Conservation (phyloP, 139 green algal genomes). For the Yamagishiella unicocca region DNA sequence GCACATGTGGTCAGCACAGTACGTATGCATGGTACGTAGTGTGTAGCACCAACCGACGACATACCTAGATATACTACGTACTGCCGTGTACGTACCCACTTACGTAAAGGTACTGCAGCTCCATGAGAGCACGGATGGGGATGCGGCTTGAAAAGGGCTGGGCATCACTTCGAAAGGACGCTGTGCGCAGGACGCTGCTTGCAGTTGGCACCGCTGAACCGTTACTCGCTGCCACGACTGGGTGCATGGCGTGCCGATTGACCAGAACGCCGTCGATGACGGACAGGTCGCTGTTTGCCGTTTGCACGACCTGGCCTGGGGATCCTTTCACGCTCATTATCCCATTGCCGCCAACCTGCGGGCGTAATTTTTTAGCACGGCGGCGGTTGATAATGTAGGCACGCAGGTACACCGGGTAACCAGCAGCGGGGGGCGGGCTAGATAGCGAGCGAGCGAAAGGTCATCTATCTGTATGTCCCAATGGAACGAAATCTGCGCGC, state of each 20-base stretch:
- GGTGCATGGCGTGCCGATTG: background rate
- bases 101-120: constrained; percentile 3
- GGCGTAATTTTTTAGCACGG: too few relatives aligned
- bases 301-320: background rate
- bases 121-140: background rate
- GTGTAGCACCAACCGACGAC: too few relatives aligned
- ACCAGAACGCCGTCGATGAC: background rate
- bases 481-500: background rate
- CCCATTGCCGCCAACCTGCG: background rate
- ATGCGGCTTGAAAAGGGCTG: background rate
- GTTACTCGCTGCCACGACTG: background rate
- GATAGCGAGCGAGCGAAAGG: background rate
- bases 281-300: background rate
- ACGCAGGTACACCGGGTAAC: too few relatives aligned
- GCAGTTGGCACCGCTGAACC: background rate
- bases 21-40: too few relatives aligned
- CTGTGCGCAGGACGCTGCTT: background rate
- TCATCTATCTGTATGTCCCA: background rate
- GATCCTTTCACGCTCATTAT: background rate
- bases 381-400: too few relatives aligned
- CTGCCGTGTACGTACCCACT: too few relatives aligned
- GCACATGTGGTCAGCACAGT: too few relatives aligned
- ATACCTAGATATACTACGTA: too few relatives aligned
- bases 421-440: background rate
- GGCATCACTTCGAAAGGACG: background rate